Conservation (phyloP, 768 basidiomycete genomes). For the Pisolithus marmoratus region DNA sequence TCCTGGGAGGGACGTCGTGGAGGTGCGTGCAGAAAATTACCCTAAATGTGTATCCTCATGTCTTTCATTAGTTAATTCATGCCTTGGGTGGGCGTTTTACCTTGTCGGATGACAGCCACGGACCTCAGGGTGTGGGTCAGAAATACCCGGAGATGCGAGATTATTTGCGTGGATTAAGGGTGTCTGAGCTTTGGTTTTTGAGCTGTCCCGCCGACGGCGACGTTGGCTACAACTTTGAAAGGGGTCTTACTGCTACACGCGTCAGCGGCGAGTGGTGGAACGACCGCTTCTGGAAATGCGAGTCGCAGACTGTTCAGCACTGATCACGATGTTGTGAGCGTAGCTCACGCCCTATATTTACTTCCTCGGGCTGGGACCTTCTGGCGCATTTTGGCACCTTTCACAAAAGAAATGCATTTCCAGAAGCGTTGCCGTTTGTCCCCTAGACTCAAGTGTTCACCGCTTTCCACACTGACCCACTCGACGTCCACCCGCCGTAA, state of each 20-base stretch:
- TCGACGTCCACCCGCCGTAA: not conserved
- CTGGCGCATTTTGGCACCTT: slow-evolving; percentile 9
- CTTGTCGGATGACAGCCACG: slow-evolving; percentile 96
- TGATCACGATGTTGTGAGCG: slow-evolving; percentile 7
- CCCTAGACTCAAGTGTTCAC: not conserved
- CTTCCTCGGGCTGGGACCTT: slow-evolving; percentile 20
- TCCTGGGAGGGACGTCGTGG: slow-evolving; percentile 71
- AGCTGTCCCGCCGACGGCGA: slow-evolving; percentile 29
- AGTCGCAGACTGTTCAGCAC: slow-evolving; percentile 8
- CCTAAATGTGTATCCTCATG: slow-evolving; percentile 9
- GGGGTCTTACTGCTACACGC: slow-evolving; percentile 36
- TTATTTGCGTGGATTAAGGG: slow-evolving; percentile 58
- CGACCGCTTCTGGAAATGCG: slow-evolving; percentile 51
- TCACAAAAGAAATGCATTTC: slow-evolving; percentile 15
- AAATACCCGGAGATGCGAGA: slow-evolving; percentile 66
- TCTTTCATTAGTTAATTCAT: slow-evolving; percentile 56
- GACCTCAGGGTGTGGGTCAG: slow-evolving; percentile 78
- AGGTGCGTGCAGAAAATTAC: slow-evolving; percentile 43
- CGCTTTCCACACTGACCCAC: not conserved
- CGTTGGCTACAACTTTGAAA: slow-evolving; percentile 12
- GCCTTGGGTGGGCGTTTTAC: slow-evolving; percentile 65
- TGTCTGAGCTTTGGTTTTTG: slow-evolving; percentile 65
- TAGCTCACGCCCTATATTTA: slow-evolving; percentile 9
- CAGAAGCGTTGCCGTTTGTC: slow-evolving; percentile 4
- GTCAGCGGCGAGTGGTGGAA: slow-evolving; percentile 52